Evolutionary conservation across 2,329 filamentous ascomycete species (phyloP).

Genomic region (Aspergillus alliaceus): DNA sequence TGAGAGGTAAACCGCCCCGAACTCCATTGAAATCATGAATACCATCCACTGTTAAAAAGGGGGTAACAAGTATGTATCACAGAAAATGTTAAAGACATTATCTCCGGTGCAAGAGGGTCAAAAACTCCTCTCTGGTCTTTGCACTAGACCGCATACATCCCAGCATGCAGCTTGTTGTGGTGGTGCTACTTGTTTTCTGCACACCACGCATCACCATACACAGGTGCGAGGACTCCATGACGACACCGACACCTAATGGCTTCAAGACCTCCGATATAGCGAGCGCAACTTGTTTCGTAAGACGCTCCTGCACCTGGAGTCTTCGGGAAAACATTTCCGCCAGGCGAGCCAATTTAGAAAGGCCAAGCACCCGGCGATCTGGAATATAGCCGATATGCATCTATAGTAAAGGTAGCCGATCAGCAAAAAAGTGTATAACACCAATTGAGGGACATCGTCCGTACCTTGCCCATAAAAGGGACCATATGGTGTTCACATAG

Average conservation of each 20-base stretch:
- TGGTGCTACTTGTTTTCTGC: constrained; percentile 81
- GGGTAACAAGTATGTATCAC: constrained; percentile 16
- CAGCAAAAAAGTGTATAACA: neutral
- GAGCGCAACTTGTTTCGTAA: constrained; percentile 94
- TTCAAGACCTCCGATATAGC: constrained; percentile 91
- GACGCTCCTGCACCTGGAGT: constrained; percentile 91
- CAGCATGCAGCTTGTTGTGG: constrained; percentile 96
- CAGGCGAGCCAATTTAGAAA: constrained; percentile 93
- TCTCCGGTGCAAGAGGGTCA: constrained; percentile 70
- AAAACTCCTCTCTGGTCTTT: constrained; percentile 93
- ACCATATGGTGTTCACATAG: constrained; percentile 97
- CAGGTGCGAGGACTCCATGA: constrained; percentile 94
- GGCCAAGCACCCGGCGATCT: constrained; percentile 82
- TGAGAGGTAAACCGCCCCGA: constrained; percentile 40
- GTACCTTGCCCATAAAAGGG: constrained; percentile 90
- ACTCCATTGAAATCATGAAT: constrained; percentile 33
- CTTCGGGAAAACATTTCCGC: constrained; percentile 95
- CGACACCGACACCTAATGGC: constrained; percentile 91
- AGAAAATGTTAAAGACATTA: constrained; percentile 26
- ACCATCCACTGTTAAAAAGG: constrained; percentile 25
- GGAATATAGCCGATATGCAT: constrained; percentile 99
- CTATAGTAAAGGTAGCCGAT: constrained; percentile 44
- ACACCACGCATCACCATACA: constrained; percentile 99
- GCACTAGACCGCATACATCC: constrained; percentile 90
- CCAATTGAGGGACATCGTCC: constrained; percentile 8